phyloP scores from a whole-genome alignment of 2,329 filamentous ascomycete genomes.

The Eutypa lata region DNA sequence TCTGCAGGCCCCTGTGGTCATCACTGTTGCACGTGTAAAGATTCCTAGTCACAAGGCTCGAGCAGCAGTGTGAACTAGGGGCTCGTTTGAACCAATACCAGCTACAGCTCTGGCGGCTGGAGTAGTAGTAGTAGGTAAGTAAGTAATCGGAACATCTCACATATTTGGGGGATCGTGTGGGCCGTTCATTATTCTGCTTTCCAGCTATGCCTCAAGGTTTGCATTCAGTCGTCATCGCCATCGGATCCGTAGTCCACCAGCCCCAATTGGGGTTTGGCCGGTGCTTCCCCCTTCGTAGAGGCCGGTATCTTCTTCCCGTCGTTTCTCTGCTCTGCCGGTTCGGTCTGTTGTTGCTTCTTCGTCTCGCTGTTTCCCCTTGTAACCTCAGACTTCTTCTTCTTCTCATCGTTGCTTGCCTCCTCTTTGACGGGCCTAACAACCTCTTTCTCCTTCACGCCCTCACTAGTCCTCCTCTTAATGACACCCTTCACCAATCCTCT shows the following conservation, averaged over 20 bases:
- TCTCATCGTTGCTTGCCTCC: slow-evolving; percentile 13
- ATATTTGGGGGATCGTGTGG: too few species aligned
- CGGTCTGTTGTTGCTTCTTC: slow-evolving; percentile 1
- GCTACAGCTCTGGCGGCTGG: too few species aligned
- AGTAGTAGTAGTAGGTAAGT: too few species aligned
- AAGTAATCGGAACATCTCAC: too few species aligned
- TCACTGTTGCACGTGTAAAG: too few species aligned
- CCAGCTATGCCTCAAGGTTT: too few species aligned
- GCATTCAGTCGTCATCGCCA: slow-evolving; percentile 40
- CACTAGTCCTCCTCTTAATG: slow-evolving; percentile 36
- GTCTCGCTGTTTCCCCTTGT: neutral
- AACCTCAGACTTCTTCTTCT: slow-evolving; percentile 8
- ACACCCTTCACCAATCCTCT: slow-evolving; percentile 22
- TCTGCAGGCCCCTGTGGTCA: too few species aligned
- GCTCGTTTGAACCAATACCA: too few species aligned
- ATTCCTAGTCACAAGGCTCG: too few species aligned
- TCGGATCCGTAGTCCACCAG: slow-evolving; percentile 58
- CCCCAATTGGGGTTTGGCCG: slow-evolving; percentile 30
- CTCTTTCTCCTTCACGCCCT: slow-evolving; percentile 34
- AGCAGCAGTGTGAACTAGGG: too few species aligned
- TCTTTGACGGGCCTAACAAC: too few species aligned
- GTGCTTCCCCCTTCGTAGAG: neutral
- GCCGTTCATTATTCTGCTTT: too few species aligned
- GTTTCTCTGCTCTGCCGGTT: slow-evolving; percentile 6
- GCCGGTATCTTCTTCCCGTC: neutral